Evolutionary conservation across 2,329 filamentous ascomycete genomes (phyloP), one percentile per base, ranked within the genome.

Genomic region (Epichloe brachyelytri): DNA sequence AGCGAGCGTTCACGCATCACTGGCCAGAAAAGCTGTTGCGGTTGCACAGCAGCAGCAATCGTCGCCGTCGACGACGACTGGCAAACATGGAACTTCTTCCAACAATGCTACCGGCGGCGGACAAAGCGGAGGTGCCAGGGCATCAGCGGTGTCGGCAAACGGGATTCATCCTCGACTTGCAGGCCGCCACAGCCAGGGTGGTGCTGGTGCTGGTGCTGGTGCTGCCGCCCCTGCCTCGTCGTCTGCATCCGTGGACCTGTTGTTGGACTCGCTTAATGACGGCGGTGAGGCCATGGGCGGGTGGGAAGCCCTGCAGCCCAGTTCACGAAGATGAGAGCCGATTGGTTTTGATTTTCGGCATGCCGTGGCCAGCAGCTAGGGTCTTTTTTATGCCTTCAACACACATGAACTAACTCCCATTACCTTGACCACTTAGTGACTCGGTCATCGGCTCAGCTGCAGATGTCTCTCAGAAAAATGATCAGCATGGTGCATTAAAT

Each of bases 291-390:
- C 72, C 38, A 67, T 78, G 63, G 71, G 72, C 12, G 70, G 73
- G 20, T 80, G 77, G 76, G 75, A 79, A 58, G 74, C 76, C 4
- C 58, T 80, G 59, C 76, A 76, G 60, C 77, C 77, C 26, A 69
- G 61, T 49, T 60, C 60, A 38, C 57, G 57, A 46, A 50, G 57
- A 51, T 58, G 54, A 50, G 38, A 50, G 36, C 38, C 37, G 39
- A 33, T 37, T 34, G n/a, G 20, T 34, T 34, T 26, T 46, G 30
- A 20, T 10, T 10, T 10, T 30, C 30, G 8, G 30, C 30, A 30
- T 30, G 30, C 30, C 10, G 30, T 14, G 8, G 8, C 17, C 20
- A 10, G 20, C 15, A 26, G 20, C 6, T 14, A 11, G 19, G 17
- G n/a, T n/a, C n/a, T n/a, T 22, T 34, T 10, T 22, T 39, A 14